These are phyloP conservation scores for Epichloe elymi DNA, from an alignment of 2,329 filamentous ascomycete genomes.

Conservation along the genomic window DNA sequence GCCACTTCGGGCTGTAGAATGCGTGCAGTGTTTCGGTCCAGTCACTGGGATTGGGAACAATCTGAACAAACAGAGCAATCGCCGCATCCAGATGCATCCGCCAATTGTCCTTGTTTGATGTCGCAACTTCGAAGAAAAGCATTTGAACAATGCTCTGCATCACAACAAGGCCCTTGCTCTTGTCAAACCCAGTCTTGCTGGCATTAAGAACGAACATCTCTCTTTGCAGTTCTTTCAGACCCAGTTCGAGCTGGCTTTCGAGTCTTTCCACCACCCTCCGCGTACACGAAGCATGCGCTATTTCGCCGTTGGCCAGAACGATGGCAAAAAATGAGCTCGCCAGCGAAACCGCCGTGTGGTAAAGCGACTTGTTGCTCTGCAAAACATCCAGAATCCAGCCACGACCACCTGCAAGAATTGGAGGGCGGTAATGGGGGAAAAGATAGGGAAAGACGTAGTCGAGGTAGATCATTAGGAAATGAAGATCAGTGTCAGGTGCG, in stretches of 20 bases:
- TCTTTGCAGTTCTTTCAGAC: constrained; percentile 29
- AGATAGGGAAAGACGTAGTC: constrained; percentile 50
- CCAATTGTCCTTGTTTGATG: constrained; percentile 33
- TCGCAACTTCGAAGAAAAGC: constrained; percentile 37
- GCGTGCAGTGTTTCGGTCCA: constrained; percentile 24
- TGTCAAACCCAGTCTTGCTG: constrained; percentile 16
- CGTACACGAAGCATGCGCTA: constrained; percentile 22
- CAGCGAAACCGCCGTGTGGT: constrained; percentile 42
- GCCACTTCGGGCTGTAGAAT: constrained; percentile 20
- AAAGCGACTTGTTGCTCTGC: constrained; percentile 42
- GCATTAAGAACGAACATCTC: constrained; percentile 26
- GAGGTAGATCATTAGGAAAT: constrained; percentile 44
- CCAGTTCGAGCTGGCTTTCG: constrained; percentile 30
- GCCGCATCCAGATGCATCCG: constrained; percentile 37
- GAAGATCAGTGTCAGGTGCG: constrained; percentile 18
- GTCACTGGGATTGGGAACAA: constrained; percentile 23
- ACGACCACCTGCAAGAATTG: constrained; percentile 40
- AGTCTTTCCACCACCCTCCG: constrained; percentile 24
- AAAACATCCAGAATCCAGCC: constrained; percentile 47
- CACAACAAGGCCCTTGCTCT: constrained; percentile 24
- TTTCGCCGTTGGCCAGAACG: constrained; percentile 22
- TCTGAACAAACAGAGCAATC: constrained; percentile 33
- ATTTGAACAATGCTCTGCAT: constrained; percentile 40
- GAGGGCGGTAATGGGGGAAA: constrained; percentile 49
- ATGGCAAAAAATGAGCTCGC: constrained; percentile 43